A percentile compares a stretch with the other conserved stretches of the same genome.
Conservation (phyloP, 176 grass and related monocot genomes). For the Cenchrus americanus region DNA sequence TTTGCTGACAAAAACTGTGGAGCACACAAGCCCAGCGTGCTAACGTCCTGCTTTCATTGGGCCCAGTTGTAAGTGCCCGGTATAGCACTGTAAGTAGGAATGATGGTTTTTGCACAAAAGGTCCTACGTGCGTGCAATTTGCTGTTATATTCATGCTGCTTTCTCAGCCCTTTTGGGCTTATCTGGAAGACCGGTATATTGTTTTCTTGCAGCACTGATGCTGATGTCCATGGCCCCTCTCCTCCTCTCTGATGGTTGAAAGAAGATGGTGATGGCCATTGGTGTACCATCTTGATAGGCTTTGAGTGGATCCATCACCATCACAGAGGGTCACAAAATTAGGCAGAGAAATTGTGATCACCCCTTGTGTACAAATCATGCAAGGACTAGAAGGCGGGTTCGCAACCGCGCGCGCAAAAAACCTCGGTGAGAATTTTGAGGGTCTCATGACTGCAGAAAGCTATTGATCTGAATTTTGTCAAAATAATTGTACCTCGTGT, state of each 20-base stretch:
- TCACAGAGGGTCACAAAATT: neutral
- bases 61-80: neutral
- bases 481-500: neutral
- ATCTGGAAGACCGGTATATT: slow-evolving; percentile 29
- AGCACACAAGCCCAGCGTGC: neutral
- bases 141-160: neutral
- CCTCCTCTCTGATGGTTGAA: slow-evolving; percentile 7
- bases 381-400: neutral
- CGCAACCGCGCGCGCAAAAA: neutral
- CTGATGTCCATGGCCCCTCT: neutral
- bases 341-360: slow-evolving; percentile 16
- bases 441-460: neutral
- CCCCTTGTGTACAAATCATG: neutral
- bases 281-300: neutral
- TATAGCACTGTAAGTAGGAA: neutral
- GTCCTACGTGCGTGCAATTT: neutral
- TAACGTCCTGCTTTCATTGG: neutral
- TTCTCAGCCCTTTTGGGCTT: neutral
- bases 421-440: neutral
- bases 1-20: neutral
- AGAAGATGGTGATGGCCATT: neutral
- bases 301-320: neutral
- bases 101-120: neutral
- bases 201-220: slow-evolving; percentile 26
- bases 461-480: neutral